These are phyloP conservation scores for Aspergillus chevalieri DNA, from an alignment of 2,329 filamentous ascomycete species.

Conservation along the genomic window DNA sequence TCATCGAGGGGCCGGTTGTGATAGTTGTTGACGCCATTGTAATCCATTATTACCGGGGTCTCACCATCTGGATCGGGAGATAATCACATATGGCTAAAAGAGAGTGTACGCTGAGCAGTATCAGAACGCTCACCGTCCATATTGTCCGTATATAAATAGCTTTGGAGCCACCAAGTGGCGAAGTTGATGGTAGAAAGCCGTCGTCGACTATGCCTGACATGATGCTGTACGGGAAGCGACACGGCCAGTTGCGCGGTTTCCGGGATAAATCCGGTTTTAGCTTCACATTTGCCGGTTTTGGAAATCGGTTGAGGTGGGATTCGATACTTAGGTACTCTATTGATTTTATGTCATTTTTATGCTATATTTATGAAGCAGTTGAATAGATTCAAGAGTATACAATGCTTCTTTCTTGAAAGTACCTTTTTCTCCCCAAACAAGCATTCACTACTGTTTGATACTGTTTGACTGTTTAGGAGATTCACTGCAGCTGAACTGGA, in stretches of 20 bases:
- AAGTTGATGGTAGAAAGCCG: not conserved
- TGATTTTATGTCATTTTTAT: too few relatives aligned
- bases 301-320: not conserved
- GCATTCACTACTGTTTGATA: too few relatives aligned
- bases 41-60: constrained; percentile 23
- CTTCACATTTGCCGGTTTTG: not conserved
- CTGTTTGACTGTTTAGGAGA: too few relatives aligned
- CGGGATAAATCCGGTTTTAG: not conserved
- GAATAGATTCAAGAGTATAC: not conserved
- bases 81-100: constrained; percentile 8
- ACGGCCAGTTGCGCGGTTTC: not conserved
- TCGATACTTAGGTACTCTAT: too few relatives aligned
- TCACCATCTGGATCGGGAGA: constrained; percentile 7
- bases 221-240: not conserved
- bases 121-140: not conserved
- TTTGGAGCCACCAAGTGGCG: not conserved
- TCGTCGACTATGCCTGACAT: not conserved
- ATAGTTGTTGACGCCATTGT: constrained; percentile 17
- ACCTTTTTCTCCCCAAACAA: too few relatives aligned
- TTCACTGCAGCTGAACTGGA: too few relatives aligned
- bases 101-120: constrained; percentile 1
- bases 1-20: constrained; percentile 34
- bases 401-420: too few relatives aligned
- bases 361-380: not conserved
- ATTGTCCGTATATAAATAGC: constrained; percentile 1